These are phyloP conservation scores for Nannizziopsis arthrosporioides DNA, from an alignment of 2,329 filamentous ascomycete species.

Conservation along the genomic window DNA sequence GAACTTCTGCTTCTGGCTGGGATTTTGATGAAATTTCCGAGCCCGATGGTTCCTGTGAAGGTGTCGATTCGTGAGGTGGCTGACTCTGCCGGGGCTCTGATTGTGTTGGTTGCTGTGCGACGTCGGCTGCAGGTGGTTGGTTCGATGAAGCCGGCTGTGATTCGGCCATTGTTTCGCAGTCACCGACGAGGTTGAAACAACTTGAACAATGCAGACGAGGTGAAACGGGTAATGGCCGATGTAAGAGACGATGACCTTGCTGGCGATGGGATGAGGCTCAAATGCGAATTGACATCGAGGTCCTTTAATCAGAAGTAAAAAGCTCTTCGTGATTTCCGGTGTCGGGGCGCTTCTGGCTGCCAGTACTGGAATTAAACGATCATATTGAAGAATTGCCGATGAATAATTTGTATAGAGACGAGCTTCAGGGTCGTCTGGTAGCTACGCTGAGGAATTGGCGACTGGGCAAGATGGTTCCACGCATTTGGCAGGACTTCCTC, in stretches of 20 bases:
- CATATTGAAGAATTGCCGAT: no score
- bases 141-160: conserved; percentile 18
- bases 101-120: conserved; percentile 16
- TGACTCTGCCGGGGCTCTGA: conserved; percentile 5
- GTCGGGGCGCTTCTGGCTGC: no score
- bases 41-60: conserved; percentile 12
- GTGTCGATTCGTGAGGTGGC: conserved; percentile 16
- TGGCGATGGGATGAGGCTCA: no score
- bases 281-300: no score
- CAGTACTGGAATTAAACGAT: no score
- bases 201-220: conserved; percentile 11
- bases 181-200: conserved; percentile 14
- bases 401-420: no score
- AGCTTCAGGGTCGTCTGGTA: no score
- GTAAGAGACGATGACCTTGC: neutral
- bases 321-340: no score
- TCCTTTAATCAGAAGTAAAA: no score
- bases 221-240: conserved; percentile 1
- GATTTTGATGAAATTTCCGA: conserved; percentile 8
- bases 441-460: no score
- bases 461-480: neutral
- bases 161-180: conserved; percentile 26
- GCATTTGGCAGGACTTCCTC: no score
- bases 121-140: conserved; percentile 15
- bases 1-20: neutral